These are phyloP conservation scores for Astrothelium subdiscretum DNA, from an alignment of 495 filamentous ascomycete genomes.

Conservation along the genomic window DNA sequence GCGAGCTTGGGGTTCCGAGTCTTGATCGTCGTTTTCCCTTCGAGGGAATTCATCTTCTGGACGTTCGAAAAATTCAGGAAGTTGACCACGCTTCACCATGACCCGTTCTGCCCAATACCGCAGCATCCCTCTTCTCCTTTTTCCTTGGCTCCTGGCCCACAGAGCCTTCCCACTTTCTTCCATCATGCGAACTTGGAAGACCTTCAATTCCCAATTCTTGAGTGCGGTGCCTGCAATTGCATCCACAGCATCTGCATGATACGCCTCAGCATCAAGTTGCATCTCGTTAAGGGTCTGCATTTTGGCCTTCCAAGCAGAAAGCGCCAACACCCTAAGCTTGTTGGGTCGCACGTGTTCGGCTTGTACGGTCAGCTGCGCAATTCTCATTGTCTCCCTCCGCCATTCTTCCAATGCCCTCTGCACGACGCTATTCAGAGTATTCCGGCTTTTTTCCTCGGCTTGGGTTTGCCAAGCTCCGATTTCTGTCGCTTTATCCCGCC, in stretches of 20 bases:
- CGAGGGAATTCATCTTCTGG: not conserved
- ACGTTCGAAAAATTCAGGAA: not conserved
- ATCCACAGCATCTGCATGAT: slow-evolving; percentile 1
- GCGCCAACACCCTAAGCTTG: not conserved
- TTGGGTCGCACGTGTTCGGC: not conserved
- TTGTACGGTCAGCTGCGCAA: not conserved
- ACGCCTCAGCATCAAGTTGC: slow-evolving; percentile 8
- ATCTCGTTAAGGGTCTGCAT: slow-evolving; percentile 12
- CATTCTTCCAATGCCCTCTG: slow-evolving; percentile 4
- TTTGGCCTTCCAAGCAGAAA: not conserved
- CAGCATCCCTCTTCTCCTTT: slow-evolving; percentile 26
- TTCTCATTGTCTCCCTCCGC: slow-evolving; percentile 10
- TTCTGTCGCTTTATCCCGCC: slow-evolving; percentile 34
- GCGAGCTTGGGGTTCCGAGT: slow-evolving; percentile 10
- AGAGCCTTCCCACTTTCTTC: slow-evolving; percentile 26
- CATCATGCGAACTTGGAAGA: slow-evolving; percentile 36
- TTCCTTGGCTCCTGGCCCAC: slow-evolving; percentile 21
- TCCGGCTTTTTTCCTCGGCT: slow-evolving; percentile 33
- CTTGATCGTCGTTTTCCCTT: slow-evolving; percentile 3
- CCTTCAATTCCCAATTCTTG: slow-evolving; percentile 35
- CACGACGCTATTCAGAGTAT: not conserved
- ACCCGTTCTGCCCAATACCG: slow-evolving; percentile 27
- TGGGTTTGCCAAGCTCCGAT: slow-evolving; percentile 31
- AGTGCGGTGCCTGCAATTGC: slow-evolving; percentile 33
- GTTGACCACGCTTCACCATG: not conserved